Conservation (phyloP, 2,329 filamentous ascomycete genomes). For the Sarocladiaceae sp. region DNA sequence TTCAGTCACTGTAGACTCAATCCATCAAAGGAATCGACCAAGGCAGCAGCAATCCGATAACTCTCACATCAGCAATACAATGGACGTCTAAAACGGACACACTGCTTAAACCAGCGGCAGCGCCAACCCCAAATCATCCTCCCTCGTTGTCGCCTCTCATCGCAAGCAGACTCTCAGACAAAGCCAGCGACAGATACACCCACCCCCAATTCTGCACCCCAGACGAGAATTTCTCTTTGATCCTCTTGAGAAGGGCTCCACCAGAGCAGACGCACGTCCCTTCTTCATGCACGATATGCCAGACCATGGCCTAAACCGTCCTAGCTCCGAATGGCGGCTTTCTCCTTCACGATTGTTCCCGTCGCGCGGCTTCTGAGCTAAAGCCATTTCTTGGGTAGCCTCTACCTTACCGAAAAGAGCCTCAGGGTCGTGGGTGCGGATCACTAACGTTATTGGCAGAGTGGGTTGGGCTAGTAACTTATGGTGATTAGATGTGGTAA, state of each 20-base stretch:
- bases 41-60: too few species aligned
- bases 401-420: not conserved
- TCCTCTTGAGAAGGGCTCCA: not conserved
- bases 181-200: not conserved
- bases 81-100: not conserved
- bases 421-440: not conserved
- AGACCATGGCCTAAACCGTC: slow-evolving; percentile 10
- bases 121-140: not conserved
- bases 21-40: too few species aligned
- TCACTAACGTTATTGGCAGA: not conserved
- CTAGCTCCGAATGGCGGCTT: slow-evolving; percentile 11
- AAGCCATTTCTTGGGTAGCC: too few species aligned
- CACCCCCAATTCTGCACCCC: slow-evolving; percentile 3
- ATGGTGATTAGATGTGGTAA: slow-evolving; percentile 1
- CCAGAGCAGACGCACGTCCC: not conserved
- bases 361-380: not conserved
- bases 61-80: not conserved
- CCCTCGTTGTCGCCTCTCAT: not conserved
- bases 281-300: slow-evolving; percentile 15
- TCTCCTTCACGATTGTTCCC: not conserved
- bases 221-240: slow-evolving; percentile 1
- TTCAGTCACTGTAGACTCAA: too few species aligned
- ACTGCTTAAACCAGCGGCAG: not conserved
- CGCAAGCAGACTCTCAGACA: not conserved
- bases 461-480: not conserved